Evolutionary conservation across 2,329 filamentous ascomycete genomes (phyloP), one percentile per base, ranked within the genome.

Genomic region (Huntiella abstrusa): DNA sequence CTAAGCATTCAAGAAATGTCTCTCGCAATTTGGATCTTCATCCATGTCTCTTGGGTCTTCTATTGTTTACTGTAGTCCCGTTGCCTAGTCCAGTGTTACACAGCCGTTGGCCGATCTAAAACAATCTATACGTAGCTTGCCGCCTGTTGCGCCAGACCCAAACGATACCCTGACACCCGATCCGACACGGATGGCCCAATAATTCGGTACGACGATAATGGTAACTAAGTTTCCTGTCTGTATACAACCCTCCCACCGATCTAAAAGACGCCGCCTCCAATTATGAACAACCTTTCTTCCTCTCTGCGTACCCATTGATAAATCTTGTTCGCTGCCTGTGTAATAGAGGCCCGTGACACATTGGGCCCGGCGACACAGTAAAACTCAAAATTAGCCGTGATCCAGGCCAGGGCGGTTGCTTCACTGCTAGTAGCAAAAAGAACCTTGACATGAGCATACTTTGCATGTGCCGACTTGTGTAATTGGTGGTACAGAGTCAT

Each of bases 261-360:
- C 39, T 47, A 78, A 55, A 80, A 81, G 54, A 96, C 88, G 38
- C 87, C 91, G n/a, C 91, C 92, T 1, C 91, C 91, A 57, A 98
- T 91, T 50, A 98, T 94, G 58, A 98, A 98, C 4, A 96, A 66
- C 48, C 91, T 70, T 62, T 96, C 87, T 61, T 96, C 88, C 62
- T 98, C 91, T 53, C 78, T 71, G 57, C 83, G 80, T 1, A 88
- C 80, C 87, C 88, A 98, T 57, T 91, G 83, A 4, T 92, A 78
- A 43, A 98, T 76, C 62, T 81, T 80, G 58, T 91, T 93, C 33
- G 87, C 88, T 8, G 81, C 84, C 59, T 88, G 81, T 7, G 84
- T 83, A 55, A 98, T 68, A 8, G 77, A 74, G 16, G 67, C 64
- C 36, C 74, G 65, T 22, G 73, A 73, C 33, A 73, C 63, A 52